These are phyloP conservation scores for Vaccinium macrocarpon DNA, from an alignment of 148 eudicot genomes.

Conservation along the genomic window DNA sequence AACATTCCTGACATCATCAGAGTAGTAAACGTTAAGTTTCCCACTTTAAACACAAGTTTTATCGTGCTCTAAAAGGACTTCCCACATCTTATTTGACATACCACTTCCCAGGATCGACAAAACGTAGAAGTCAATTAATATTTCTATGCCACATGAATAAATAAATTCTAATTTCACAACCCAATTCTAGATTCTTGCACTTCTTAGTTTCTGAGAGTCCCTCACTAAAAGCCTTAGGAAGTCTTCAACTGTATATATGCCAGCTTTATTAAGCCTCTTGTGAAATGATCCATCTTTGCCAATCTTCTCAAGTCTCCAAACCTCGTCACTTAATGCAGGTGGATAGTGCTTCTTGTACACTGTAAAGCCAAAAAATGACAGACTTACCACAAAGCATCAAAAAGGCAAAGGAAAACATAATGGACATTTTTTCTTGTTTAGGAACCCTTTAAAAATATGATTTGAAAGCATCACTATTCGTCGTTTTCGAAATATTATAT, in stretches of 20 bases:
- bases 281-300: constrained; percentile 95
- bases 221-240: constrained; percentile 72
- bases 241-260: constrained; percentile 74
- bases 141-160: background rate
- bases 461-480: background rate
- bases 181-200: constrained; percentile 41
- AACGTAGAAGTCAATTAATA: background rate
- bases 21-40: constrained; percentile 74
- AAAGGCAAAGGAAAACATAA: background rate
- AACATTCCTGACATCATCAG: constrained; percentile 62
- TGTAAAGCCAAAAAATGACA: constrained; percentile 25
- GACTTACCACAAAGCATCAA: constrained; percentile 11
- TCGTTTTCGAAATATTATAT: background rate
- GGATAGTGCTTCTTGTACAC: constrained; percentile 98
- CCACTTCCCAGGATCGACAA: constrained; percentile 90
- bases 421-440: background rate
- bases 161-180: constrained; percentile 1
- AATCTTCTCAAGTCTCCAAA: constrained; percentile 96
- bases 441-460: background rate
- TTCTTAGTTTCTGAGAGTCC: constrained; percentile 69
- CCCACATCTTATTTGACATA: constrained; percentile 99
- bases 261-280: constrained; percentile 78
- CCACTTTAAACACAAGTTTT: constrained; percentile 87
- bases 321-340: constrained; percentile 78
- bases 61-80: constrained; percentile 79